Base-by-base conservation (phyloP, 2,329 filamentous ascomycete genomes). In the Corynespora cassiicola region DNA sequence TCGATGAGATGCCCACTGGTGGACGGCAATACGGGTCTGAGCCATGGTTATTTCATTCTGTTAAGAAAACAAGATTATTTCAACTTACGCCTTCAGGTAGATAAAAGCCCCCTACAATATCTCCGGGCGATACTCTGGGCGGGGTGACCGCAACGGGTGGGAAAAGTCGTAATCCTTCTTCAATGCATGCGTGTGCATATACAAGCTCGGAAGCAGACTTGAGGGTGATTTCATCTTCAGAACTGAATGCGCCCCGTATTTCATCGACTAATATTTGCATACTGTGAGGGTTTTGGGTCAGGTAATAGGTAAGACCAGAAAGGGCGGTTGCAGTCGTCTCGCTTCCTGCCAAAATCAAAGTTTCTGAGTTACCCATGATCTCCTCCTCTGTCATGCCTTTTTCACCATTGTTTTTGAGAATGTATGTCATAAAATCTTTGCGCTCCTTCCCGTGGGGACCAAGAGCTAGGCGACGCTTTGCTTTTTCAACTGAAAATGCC, bases 341-440 rank as follows among this genome's bases (percentile, higher is more conserved):
- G 5, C 62, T 68, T 5, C 66, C 68, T 2, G 59, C 68, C 16
- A 58, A 30, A 45, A 70, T 63, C 29, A 71, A 61, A 5, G 63
- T 19, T 0, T 47, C 39, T 1, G 56, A 56, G 19, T 53, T 65
- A 9, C 45, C 46, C 9, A 61, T 36, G 29, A 68, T 58, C 37
- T 69, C 66, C 11, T 41, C 35, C 16, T 39, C 29, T 5, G 11
- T 28, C 40, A 45, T 45, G n/a, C 45, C 45, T 5, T 47, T 45
- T 17, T 45, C 45, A 18, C 36, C 47, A 14, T 42, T 48, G 25
- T 48, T 20, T 6, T 38, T 40, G n/a, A 45, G 9, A 12, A 45
- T 36, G 17, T 50, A 47, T 1, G 39, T 47, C 47, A 26, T 26
- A 7, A 50, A 30, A 31, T 50, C 47, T 6, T 24, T 28, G 3